Evolutionary conservation across 1,284 basidiomycete species (phyloP), one percentile per base, ranked within the genome.

Genomic region (Sporisorium exsertum): DNA sequence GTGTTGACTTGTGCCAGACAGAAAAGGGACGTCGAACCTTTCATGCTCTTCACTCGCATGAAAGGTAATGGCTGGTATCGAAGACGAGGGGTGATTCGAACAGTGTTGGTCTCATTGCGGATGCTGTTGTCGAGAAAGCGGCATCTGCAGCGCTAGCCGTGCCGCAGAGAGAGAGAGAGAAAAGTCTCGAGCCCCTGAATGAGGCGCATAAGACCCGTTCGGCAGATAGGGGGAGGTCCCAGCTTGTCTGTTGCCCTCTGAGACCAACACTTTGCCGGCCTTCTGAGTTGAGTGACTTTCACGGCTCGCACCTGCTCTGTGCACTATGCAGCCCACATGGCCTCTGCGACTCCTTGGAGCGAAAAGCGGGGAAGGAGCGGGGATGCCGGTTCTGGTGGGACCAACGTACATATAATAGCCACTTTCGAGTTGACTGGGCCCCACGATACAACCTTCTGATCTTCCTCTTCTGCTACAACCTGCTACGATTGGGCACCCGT

Each of bases 171-270:
- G n/a, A 24, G 20, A n/a, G n/a, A n/a, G n/a, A n/a, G 42, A 29
- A 37, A 40, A 32, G 45, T 55, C 49, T 27, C 42, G 40, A 64
- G 68, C 68, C 68, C 68, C 62, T 70, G 58, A 64, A 54, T 43
- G 51, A 60, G 47, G 42, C 64, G 68, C 68, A 64, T 61, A 33
- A 33, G 53, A 5, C 54, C 10, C 50, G 24, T 47, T 20, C 43
- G 32, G 49, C 49, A 52, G 35, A 64, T 70, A 70, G 68, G 68
- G 58, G 56, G n/a, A 40, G 57, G 47, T 35, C 57, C 51, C 51
- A 45, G 52, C 64, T 60, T 22, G 35, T 35, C 40, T 37, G 29
- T 20, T 43, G 20, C 37, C 33, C 13, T 54, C 46, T 45, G 46
- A 66, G 49, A 49, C 50, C 66, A 64, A 56, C 55, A 55, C 56